A percentile compares a stretch with the other conserved stretches of the same genome.
phyloP scores from a whole-genome alignment of 2,329 filamentous ascomycete genomes.

The Polychaeton citri region DNA sequence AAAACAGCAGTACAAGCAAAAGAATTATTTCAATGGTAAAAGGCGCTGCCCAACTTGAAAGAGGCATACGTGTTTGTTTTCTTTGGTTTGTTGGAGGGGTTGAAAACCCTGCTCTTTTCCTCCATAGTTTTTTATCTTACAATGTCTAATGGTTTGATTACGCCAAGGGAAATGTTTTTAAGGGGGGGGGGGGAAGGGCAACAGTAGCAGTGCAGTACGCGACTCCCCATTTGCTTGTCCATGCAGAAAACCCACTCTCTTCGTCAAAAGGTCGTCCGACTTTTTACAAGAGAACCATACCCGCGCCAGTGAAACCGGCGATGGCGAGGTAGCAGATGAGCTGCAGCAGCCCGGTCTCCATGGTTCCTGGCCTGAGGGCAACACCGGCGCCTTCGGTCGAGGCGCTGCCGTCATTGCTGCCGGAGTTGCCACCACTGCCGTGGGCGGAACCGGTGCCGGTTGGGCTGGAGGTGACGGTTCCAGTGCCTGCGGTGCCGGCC shows the following conservation, averaged over 20 bases:
- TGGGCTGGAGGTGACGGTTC: constrained; percentile 38
- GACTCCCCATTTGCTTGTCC: no score
- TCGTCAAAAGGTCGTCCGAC: no score
- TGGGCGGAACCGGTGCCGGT: constrained; percentile 24
- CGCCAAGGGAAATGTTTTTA: no score
- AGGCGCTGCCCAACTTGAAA: no score
- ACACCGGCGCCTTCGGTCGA: constrained; percentile 12
- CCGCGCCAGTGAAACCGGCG: constrained; percentile 15
- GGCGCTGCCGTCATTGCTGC: constrained; percentile 7
- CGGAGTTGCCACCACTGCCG: constrained; percentile 13
- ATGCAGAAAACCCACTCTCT: no score
- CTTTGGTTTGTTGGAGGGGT: no score
- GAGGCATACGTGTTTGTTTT: no score
- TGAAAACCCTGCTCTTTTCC: background rate
- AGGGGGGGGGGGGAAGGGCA: no score
- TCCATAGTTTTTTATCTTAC: background rate
- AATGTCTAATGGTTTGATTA: no score
- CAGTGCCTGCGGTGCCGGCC: constrained; percentile 49
- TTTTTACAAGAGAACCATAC: constrained; percentile 21
- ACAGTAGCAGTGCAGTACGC: no score
- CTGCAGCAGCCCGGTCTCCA: constrained; percentile 12
- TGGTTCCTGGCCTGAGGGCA: constrained; percentile 7
- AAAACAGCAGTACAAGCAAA: no score
- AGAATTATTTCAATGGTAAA: no score
- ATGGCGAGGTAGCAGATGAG: constrained; percentile 13